Base-by-base conservation (phyloP, 2,329 filamentous ascomycete species). In the Clonostachys byssicola region DNA sequence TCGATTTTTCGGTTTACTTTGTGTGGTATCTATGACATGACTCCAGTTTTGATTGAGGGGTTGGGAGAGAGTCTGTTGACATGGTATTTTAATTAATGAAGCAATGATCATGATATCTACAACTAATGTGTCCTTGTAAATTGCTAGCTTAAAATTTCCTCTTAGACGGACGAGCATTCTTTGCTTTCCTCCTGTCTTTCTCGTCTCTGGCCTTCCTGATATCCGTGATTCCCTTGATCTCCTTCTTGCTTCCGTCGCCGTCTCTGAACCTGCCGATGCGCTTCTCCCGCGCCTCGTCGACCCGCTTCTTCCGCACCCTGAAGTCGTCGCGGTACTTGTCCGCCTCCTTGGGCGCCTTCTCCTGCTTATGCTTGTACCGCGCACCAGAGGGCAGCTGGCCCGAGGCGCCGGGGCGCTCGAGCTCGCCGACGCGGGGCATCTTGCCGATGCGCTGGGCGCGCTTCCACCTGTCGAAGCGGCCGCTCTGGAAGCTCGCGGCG, bases 251-350 rank as follows among this genome's bases (percentile, higher is more conserved):
- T 47, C 87, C 87, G 56, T 75, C 78, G 34, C 85, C 84, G 55
- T 90, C 86, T 63, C 74, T 81, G 72, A 86, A 92, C 52, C 81
- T 78, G 44, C 88, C 89, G 33, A 90, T 69, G 17, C 88, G 77
- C 72, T 91, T 91, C 74, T 96, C 89, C 69, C 87, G 88, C 42
- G 92, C 92, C 62, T 91, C 91, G 14, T 84, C 83, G 16, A 94
- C 86, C 61, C 89, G 85, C 84, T 92, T 92, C 84, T 94, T 96
- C 72, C 88, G 85, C 63, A 85, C 83, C 54, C 95, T 77, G 69
- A 89, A 99, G 69, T 99, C 92, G 65, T 92, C 91, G 51, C 94
- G 80, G 67, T 81, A 92, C 71, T 88, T 92, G 74, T 99, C 94
- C 8, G 94, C 91, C 58, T 89, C 83, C 77, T 96, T 97, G 52